phyloP scores from a whole-genome alignment of 345 rosid species.

The Populus nigra region DNA sequence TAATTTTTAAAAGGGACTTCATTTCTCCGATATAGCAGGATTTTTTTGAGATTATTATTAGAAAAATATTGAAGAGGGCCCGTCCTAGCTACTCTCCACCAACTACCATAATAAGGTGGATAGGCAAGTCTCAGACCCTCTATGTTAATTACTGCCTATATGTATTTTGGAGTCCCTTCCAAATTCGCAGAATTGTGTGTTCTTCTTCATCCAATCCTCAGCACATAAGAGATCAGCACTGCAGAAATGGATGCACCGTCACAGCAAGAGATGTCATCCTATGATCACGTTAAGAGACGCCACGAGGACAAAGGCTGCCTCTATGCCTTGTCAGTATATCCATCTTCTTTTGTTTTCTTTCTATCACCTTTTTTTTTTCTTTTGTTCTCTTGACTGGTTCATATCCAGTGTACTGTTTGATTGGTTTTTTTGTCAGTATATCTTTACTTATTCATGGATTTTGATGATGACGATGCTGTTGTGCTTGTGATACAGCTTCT shows the following conservation, averaged over 20 bases:
- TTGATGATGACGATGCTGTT: background rate
- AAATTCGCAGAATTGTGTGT: background rate
- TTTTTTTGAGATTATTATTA: too few relatives aligned
- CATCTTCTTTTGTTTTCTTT: background rate
- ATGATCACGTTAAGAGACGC: slow-evolving; percentile 28
- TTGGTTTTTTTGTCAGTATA: background rate
- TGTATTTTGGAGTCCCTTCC: background rate
- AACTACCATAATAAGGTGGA: too few relatives aligned
- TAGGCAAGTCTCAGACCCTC: too few relatives aligned
- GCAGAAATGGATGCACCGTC: slow-evolving; percentile 30
- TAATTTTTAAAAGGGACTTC: too few relatives aligned
- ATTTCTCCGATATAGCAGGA: too few relatives aligned
- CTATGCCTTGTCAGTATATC: slow-evolving; percentile 32
- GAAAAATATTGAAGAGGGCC: too few relatives aligned
- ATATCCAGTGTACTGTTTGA: background rate
- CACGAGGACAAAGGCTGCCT: slow-evolving; percentile 35
- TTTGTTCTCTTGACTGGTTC: background rate
- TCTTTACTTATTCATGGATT: background rate
- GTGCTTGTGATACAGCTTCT: slow-evolving; percentile 7
- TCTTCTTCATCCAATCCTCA: background rate
- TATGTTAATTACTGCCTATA: too few relatives aligned
- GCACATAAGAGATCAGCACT: background rate
- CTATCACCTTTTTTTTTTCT: background rate
- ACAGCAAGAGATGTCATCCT: slow-evolving; percentile 23
- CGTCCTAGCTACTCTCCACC: too few relatives aligned